phyloP scores from a whole-genome alignment of 345 rosid genomes.

The Boechera stricta region DNA sequence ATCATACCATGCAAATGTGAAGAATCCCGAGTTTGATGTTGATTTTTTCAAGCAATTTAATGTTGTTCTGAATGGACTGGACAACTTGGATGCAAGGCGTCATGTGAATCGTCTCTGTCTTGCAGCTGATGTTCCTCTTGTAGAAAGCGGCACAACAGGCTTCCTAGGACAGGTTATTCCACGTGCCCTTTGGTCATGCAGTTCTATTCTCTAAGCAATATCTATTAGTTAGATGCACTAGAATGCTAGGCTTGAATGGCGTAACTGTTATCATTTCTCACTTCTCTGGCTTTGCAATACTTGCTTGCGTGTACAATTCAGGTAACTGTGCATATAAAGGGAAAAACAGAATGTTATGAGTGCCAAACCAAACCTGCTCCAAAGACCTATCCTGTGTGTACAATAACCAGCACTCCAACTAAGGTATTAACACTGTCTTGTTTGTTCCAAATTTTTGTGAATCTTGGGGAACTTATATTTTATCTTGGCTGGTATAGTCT shows the following conservation, averaged over 20 bases:
- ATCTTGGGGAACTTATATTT: background rate
- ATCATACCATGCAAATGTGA: slow-evolving; percentile 91
- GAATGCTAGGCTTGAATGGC: background rate
- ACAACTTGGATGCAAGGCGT: slow-evolving; percentile 94
- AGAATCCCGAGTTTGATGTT: slow-evolving; percentile 77
- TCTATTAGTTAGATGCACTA: background rate
- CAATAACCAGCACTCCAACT: slow-evolving; percentile 98
- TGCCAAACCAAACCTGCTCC: slow-evolving; percentile 97
- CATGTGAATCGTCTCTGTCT: slow-evolving; percentile 99
- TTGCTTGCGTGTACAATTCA: slow-evolving; percentile 42
- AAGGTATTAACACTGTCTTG: slow-evolving; percentile 60
- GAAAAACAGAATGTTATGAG: slow-evolving; percentile 95
- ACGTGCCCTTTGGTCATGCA: slow-evolving; percentile 2
- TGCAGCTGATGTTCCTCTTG: slow-evolving; percentile 94
- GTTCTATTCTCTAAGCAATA: slow-evolving; percentile 6
- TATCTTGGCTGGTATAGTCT: slow-evolving; percentile 9
- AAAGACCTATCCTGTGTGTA: slow-evolving; percentile 98
- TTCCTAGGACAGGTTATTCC: slow-evolving; percentile 92
- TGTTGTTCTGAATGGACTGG: slow-evolving; percentile 96
- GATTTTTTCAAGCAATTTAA: slow-evolving; percentile 93
- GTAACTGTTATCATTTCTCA: slow-evolving; percentile 13
- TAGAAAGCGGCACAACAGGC: slow-evolving; percentile 99
- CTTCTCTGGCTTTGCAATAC: slow-evolving; percentile 29
- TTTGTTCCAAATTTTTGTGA: slow-evolving; percentile 1
- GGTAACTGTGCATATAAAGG: slow-evolving; percentile 94